Percentiles rank a stretch among this genome's conserved stretches.
Evolutionary conservation across 225 moss, liverwort and hornwort genomes (phyloP).

Genomic region (Pseudisothecium myosuroides): DNA sequence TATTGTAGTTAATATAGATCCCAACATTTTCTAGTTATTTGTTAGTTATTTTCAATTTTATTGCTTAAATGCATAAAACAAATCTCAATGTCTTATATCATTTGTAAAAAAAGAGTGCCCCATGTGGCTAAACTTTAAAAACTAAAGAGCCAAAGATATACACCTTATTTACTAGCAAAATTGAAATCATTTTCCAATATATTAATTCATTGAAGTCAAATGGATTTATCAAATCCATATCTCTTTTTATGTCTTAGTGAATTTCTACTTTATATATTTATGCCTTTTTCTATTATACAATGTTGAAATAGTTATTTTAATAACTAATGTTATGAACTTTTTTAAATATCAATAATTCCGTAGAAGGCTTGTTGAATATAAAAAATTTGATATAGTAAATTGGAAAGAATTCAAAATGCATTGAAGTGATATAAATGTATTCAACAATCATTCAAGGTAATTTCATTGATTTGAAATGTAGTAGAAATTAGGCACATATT

Average conservation of each 20-base stretch:
- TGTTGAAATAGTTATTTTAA: not conserved
- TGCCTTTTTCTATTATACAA: not conserved
- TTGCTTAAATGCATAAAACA: not conserved
- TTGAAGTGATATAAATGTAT: not conserved
- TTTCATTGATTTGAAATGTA: not conserved
- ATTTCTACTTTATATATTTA: not conserved
- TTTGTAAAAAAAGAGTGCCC: not conserved
- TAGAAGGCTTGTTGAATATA: too few relatives aligned
- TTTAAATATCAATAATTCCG: not conserved
- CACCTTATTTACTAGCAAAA: not conserved
- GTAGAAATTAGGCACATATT: not conserved
- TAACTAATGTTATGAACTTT: not conserved
- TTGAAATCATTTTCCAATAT: not conserved
- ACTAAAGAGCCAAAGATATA: not conserved
- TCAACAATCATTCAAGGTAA: not conserved
- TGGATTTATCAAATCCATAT: not conserved
- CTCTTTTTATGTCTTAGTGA: not conserved
- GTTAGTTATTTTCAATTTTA: not conserved
- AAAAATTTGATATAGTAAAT: not conserved
- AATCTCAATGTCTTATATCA: not conserved
- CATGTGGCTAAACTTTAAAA: not conserved
- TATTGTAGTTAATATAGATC: not conserved
- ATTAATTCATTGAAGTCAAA: too few relatives aligned
- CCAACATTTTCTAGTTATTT: fast-evolving
- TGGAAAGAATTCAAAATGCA: too few relatives aligned